phyloP scores from a whole-genome alignment of 2,329 filamentous ascomycete species.

The Aspergillus sergii region DNA sequence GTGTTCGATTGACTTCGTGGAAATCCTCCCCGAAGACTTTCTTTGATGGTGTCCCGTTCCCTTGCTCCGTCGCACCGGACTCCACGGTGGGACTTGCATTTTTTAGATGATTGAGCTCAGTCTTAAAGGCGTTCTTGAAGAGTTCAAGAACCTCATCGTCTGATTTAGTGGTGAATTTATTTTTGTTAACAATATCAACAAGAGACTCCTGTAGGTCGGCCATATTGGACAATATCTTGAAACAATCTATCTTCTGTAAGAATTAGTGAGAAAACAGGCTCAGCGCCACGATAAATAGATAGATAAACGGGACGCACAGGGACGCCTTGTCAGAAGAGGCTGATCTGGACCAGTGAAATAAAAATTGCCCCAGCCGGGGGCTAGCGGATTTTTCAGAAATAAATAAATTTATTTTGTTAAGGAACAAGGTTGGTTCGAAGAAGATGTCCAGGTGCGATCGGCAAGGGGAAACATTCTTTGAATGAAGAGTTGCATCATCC shows the following conservation, averaged over 20 bases:
- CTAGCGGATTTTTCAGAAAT: not conserved
- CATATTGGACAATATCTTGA: not conserved
- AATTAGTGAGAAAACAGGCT: not conserved
- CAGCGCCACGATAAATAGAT: not conserved
- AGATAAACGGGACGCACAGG: not conserved
- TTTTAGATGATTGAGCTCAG: constrained; percentile 8
- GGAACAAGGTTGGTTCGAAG: too few relatives aligned
- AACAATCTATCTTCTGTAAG: not conserved
- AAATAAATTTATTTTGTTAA: too few relatives aligned
- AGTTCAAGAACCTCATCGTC: not conserved
- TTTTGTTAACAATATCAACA: not conserved
- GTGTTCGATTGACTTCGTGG: constrained; percentile 43
- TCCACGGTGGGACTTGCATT: constrained; percentile 13
- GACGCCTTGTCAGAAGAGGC: not conserved
- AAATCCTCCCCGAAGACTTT: constrained; percentile 27
- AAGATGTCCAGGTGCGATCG: too few relatives aligned
- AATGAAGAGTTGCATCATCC: too few relatives aligned
- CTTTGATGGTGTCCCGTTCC: constrained; percentile 5
- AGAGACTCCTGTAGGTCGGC: not conserved
- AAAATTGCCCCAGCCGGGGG: not conserved
- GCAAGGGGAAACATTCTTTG: too few relatives aligned
- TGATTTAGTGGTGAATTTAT: not conserved
- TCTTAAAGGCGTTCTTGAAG: constrained; percentile 1
- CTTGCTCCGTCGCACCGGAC: not conserved
- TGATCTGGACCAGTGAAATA: not conserved